Evolutionary conservation across 352 stramenopile genomes (phyloP).

Genomic region (Phytophthora litchii): DNA sequence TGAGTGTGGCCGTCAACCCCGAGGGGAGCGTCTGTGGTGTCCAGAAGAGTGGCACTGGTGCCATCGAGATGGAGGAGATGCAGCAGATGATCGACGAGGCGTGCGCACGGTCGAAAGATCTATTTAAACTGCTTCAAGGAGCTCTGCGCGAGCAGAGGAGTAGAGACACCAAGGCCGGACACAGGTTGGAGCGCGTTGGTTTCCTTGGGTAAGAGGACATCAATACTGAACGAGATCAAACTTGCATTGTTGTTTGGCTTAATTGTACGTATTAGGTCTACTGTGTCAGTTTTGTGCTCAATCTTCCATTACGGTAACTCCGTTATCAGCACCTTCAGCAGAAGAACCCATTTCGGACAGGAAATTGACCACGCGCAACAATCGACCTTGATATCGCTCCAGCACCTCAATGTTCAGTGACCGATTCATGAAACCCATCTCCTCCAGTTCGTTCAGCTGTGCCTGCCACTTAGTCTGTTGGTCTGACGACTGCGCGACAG

Average conservation of each 20-base stretch:
- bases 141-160: constrained; percentile 58
- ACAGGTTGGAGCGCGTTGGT: constrained; percentile 65
- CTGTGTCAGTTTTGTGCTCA: constrained; percentile 16
- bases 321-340: constrained; percentile 15
- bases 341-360: constrained; percentile 63
- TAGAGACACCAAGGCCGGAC: constrained; percentile 48
- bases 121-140: constrained; percentile 62
- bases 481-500: constrained; percentile 49
- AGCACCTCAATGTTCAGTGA: constrained; percentile 72
- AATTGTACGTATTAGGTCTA: constrained; percentile 1
- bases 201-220: constrained; percentile 54
- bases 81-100: constrained; percentile 83
- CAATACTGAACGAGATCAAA: constrained; percentile 4
- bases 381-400: constrained; percentile 79
- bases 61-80: constrained; percentile 78
- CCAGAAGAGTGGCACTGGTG: constrained; percentile 74
- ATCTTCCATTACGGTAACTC: constrained; percentile 49
- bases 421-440: constrained; percentile 77
- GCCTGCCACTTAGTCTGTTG: constrained; percentile 67
- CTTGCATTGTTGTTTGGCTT: constrained; percentile 1
- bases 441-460: constrained; percentile 65
- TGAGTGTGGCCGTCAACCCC: constrained; percentile 74
- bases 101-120: constrained; percentile 61
- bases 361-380: constrained; percentile 86
- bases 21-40: constrained; percentile 66